Evolutionary conservation across 2,329 filamentous ascomycete species (phyloP), one percentile per base, ranked within the genome.

Genomic region (Allantophomopsis cytisporea): DNA sequence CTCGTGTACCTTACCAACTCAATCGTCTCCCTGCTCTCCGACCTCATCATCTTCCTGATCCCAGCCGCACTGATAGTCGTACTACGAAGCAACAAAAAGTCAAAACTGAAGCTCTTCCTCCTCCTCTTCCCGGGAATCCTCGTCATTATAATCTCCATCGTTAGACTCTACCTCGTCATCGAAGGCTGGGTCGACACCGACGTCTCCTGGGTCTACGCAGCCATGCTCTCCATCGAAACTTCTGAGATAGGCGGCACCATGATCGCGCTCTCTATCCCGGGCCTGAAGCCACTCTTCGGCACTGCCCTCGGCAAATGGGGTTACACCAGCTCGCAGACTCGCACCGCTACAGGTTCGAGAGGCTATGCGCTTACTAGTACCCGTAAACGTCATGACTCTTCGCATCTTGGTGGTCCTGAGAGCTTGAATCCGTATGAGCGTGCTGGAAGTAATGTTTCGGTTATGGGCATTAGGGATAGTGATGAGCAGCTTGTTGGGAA

Each of bases 1-100:
- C 41, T 67, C 2, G 66, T 72, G 1, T 72, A 71, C 44, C 61
- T 62, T 8, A 62, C 67, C 15, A 71, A 70, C 47, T 69, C 66
- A 10, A 58, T 54, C 0, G 51, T 71, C 3, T 71, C 66, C 1
- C 51, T 71, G 8, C 43, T 67, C 1, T 70, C 66, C 49, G 68
- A 72, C 39, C 44, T 71, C 37, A 42, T 70, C 12, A 55, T 72
- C 31, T 71, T 72, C 42, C 58, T 61, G 3, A 68, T 71, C 36
- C 68, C 68, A 0, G 53, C 65, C 14, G 61, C 64, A 6, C 64
- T 71, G 54, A 57, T 72, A 31, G 53, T 57, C 20, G 56, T 60
- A 7, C 47, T 71, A 33, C 62, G 68, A 37, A 60, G 69, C 52
- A 57, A 58, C 0, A 70, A 70, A 53, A 28, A 28, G 11, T 28